Evolutionary conservation across 306 rosid species (phyloP), one percentile per base, ranked within the genome.

Genomic region (Sindora glabra): DNA sequence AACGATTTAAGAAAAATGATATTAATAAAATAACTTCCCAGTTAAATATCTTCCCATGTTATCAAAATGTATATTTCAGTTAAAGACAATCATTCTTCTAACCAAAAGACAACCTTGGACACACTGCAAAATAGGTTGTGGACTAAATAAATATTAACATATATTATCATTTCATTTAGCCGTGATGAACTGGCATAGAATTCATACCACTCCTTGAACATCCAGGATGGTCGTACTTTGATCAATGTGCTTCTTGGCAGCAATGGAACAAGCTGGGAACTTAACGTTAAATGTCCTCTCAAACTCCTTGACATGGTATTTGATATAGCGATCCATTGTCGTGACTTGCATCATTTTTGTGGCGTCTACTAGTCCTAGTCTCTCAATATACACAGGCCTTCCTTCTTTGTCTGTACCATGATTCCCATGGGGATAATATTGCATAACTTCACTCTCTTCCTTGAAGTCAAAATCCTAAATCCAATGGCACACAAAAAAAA

Each of bases 401-500:
- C 99, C 99, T 2, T 92, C 96, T 87, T 86, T 92, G 63, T 92
- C 99, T 33, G 86, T 82, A 23, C 99, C 96, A 56, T 92, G 96
- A 74, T 92, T 74, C 47, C 97, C 96, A 10, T 89, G 97, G n/a
- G 96, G 99, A 70, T 92, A 92, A 69, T 89, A 64, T 53, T 83
- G 66, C 41, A 84, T 32, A 40, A 92, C 97, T 62, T 82, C 89
- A 33, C 62, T 64, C 4, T 70, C 54, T 81, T 89, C 99, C 67
- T 82, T 72, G 78, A 89, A 92, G 10, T 89, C 87, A 49, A 89
- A 92, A 10, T 92, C 95, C 96, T 92, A 33, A 41, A n/a, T n/a
- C n/a, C n/a, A n/a, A n/a, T n/a, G n/a, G n/a, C n/a, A n/a, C n/a
- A n/a, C n/a, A n/a, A n/a, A n/a, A n/a, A n/a, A n/a, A n/a, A n/a